Base-by-base conservation (phyloP, 1,139 yeast genomes). In the Saccharomyces hybrid region DNA sequence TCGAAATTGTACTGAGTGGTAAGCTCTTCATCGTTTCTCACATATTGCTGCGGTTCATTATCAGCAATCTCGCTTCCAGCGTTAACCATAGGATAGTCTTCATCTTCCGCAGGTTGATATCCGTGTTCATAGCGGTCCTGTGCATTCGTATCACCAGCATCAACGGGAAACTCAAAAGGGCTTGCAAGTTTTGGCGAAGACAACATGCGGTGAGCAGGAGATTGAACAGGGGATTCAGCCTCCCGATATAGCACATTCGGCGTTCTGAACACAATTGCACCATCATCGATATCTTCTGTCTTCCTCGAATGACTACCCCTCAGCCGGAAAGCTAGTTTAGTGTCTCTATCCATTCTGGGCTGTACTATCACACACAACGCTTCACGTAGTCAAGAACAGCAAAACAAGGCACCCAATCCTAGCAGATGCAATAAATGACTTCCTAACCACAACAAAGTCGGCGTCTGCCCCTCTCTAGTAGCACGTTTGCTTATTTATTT, bases 231-330 rank as follows among this genome's bases (percentile, higher is more conserved):
- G 0, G 44, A 38, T 4, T 16, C 13, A 1, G 6, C 4, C 44
- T 38, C 25, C n/a, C 13, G 5, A 11, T 38, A 19, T 4, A 38
- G n/a, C 26, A 13, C 44, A 38, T 38, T 38, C 6, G 9, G 44
- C 7, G 44, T 38, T 16, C 25, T 38, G 11, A 38, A 38, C 6
- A 57, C 50, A 1, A 50, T 47, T 19, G 44, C 32, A 28, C 47
- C 52, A 19, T 49, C 55, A 14, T 53, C 54, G 25, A 46, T 48
- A 29, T 55, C 56, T 14, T 47, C 59, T 8, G 60, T 56, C 41
- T 53, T 56, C 34, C 64, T 55, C 41, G 58, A 57, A 16, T 60
- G 60, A 42, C 66, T 62, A 9, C 68, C 68, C 25, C 68, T 56
- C 59, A 61, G 64, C 50, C 68, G 54, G 29, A 60, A 59, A 54